Evolutionary conservation across 352 stramenopile species (phyloP), one percentile per base, ranked within the genome.

Genomic region (Pythium apleroticum): DNA sequence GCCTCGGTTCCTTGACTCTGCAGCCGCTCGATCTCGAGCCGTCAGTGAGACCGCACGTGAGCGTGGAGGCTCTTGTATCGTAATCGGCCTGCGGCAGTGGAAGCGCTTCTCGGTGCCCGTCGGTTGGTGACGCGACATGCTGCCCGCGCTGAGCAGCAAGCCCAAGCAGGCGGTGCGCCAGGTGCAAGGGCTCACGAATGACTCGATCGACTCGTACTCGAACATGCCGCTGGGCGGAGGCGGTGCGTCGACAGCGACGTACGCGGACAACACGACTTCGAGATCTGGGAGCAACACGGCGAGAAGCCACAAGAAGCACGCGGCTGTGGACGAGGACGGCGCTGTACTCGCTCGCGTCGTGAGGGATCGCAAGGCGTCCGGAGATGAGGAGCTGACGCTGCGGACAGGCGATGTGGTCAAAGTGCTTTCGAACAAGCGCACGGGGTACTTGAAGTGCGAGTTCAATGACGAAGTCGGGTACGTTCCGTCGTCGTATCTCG

Each of bases 181-280:
- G 60, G 75, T 95, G 31, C 77, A 90, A 57, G 81, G 85, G 7
- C 78, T 95, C 63, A 87, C 80, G 48, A 85, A 95, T 76, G 86
- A 93, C 74, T 91, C 84, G 41, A 95, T 95, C 72, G 86, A 95
- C 63, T 80, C 84, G 54, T 95, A 95, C 58, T 78, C 84, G 27
- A 90, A 91, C 56, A 86, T 75, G 50, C 69, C 80, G 5, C 57
- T 81, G n/a, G 59, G 66, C 14, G 56, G 28, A 52, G 62, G 3
- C 45, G 69, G n/a, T 39, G 39, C 25, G 35, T 60, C 45, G 27
- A 52, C 58, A 19, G 66, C 71, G 0, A 76, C 76, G 0, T 91
- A 89, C 50, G 80, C 75, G 3, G 82, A 90, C 69, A 88, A 88
- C 52, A 88, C 75, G 17, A 74, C 81, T 11, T 63, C 57, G 12